Evolutionary conservation across 2,329 filamentous ascomycete genomes (phyloP), one percentile per base, ranked within the genome.

Genomic region (Aspergillus sojae): DNA sequence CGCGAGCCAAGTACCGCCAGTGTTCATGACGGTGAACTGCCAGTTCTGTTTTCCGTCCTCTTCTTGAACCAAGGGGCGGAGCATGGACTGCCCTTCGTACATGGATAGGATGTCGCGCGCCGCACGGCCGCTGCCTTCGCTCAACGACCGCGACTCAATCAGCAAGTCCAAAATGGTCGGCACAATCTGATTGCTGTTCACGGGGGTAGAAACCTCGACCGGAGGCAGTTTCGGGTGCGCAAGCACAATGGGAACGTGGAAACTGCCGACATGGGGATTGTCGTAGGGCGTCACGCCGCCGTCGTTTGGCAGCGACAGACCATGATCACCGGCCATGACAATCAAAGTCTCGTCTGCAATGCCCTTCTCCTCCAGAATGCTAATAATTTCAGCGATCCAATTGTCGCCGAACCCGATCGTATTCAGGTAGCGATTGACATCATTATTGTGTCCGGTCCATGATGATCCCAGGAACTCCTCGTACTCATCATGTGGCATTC

Each of bases 21-120:
- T 74, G 64, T 76, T 76, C 72, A 76, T 75, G 30, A 74, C 73
- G 16, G 72, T 75, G 65, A 76, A 76, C 45, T 76, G 74, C 74
- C 74, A 76, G 57, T 72, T 67, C 41, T 72, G 62, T 23, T 59
- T 66, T 16, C 65, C 66, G 23, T 72, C 62, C n/a, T 64, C 30
- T 43, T 69, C 63, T 9, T 65, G 66, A 46, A 69, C 65, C 39
- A 72, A 62, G 1, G 70, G 69, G 5, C 74, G 72, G 63, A 76
- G 72, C 53, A 76, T 63, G 5, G 74, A 76, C 60, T 76, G 74
- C 12, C 74, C 74, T 59, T 76, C 74, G 57, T 76, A 76, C 34
- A 75, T 41, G n/a, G 66, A 64, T 19, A 70, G 68, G 52, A 76
- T 62, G 39, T 76, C 73, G 10, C 63, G 64, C 10, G 71, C 68